A percentile compares a stretch with the other conserved stretches of the same genome.
phyloP scores from a whole-genome alignment of 1,139 yeast genomes.

The Yamadazyma blattariae region DNA sequence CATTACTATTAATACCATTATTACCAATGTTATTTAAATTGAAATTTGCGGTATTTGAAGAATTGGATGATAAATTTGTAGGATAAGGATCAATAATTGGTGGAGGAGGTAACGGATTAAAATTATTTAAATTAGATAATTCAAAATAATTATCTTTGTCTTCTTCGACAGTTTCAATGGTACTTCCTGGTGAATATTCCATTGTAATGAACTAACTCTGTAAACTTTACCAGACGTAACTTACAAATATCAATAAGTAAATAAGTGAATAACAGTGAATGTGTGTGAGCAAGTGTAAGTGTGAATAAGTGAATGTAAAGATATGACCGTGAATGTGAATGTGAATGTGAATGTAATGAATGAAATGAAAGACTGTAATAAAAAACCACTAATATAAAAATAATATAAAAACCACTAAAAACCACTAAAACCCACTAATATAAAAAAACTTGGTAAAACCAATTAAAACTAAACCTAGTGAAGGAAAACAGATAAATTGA shows the following conservation, averaged over 20 bases:
- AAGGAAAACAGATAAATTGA: no score
- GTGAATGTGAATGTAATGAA: neutral
- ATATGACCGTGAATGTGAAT: neutral
- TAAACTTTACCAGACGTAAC: no score
- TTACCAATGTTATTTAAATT: neutral
- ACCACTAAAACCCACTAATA: no score
- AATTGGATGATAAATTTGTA: slow-evolving; percentile 16
- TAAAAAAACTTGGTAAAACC: no score
- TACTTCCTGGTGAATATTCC: slow-evolving; percentile 14
- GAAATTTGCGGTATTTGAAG: slow-evolving; percentile 7
- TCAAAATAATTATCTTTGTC: slow-evolving; percentile 10
- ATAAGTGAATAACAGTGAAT: no score
- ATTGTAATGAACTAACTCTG: no score
- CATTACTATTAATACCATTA: neutral
- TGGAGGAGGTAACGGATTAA: slow-evolving; percentile 24
- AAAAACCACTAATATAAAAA: no score
- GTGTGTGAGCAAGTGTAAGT: no score
- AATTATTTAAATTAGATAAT: slow-evolving; percentile 3
- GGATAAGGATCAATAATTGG: slow-evolving; percentile 13
- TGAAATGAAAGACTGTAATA: slow-evolving; percentile 4
- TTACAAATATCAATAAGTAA: no score
- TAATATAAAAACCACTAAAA: no score
- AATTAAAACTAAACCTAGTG: no score
- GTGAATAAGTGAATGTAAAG: neutral
- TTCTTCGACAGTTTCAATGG: slow-evolving; percentile 16